phyloP scores from a whole-genome alignment of 139 green algal species.

The Yamagishiella unicocca region DNA sequence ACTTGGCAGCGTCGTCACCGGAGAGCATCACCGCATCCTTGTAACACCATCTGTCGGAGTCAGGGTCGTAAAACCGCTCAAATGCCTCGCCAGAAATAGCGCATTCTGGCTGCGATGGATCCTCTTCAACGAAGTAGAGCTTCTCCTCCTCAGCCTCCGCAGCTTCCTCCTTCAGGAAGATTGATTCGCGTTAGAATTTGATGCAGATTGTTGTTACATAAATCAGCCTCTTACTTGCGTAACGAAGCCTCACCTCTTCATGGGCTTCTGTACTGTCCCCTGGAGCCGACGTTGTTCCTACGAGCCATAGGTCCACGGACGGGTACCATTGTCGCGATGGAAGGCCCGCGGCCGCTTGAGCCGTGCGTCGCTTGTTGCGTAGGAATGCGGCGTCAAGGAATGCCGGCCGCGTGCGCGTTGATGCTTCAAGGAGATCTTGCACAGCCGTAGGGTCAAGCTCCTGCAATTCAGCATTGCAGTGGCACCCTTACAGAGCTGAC shows the following conservation, averaged over 20 bases:
- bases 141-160: slow-evolving; percentile 3
- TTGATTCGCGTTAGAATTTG: neutral
- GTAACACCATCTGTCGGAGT: slow-evolving; percentile 70
- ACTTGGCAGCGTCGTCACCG: slow-evolving; percentile 55
- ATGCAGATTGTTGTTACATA: neutral
- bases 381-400: slow-evolving; percentile 52
- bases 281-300: slow-evolving; percentile 54
- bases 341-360: neutral
- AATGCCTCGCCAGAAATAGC: slow-evolving; percentile 73
- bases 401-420: slow-evolving; percentile 12
- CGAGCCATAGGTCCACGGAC: slow-evolving; percentile 74
- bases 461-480: slow-evolving; percentile 46
- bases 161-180: neutral
- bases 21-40: slow-evolving; percentile 53
- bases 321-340: slow-evolving; percentile 72
- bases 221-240: neutral
- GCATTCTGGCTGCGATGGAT: slow-evolving; percentile 66
- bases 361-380: slow-evolving; percentile 39
- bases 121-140: slow-evolving; percentile 57
- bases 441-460: slow-evolving; percentile 51
- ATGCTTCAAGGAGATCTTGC: slow-evolving; percentile 44
- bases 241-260: slow-evolving; percentile 5
- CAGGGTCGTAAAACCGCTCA: slow-evolving; percentile 69
- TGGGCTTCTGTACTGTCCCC: neutral
- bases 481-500: too few relatives aligned